Base-by-base conservation (phyloP, 2,329 filamentous ascomycete genomes). In the Aspergillus ibericus region DNA sequence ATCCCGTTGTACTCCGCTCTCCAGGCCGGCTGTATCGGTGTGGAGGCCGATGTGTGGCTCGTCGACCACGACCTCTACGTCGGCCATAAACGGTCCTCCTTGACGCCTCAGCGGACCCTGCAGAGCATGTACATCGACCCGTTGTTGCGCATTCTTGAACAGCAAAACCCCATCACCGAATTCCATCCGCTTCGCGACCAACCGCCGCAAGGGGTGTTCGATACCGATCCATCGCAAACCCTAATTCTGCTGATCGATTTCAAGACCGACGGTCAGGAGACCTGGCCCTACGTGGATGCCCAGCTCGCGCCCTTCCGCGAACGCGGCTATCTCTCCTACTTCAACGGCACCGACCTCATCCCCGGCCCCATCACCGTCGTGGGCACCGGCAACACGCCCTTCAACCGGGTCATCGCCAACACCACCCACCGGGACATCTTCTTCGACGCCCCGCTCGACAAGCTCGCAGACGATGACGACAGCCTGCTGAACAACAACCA, bases 31-130 rank as follows among this genome's bases (percentile, higher is more conserved):
- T 85, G 83, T 66, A 78, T 80, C 12, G 77, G 83, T 32, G 80
- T 85, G 16, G 83, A 85, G 72, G 83, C 83, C 2, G 83, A 85
- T 59, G 80, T 85, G 32, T 85, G 83, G 82, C 75, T 82, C 7
- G 80, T 82, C 56, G 72, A 78, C 40, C 65, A 80, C 4, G 81
- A 84, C n/a, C 74, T 85, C 27, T 82, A 78, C 59, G 82, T 85
- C 47, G 83, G 83, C 22, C 83, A 85, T 69, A 80, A 74, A 22
- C 78, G 74, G 1, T 75, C 77, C 2, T 73, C 80, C 4, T 72
- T 85, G 4, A 79, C 77, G 0, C 69, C 69, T 5, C 73, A 77
- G 46, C 74, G 78, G 10, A 85, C 82, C 3, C 75, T 86, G 51
- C 73, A 72, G 8, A 78, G 66, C 38, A 75, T 85, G 63, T 86